These are phyloP conservation scores for Reutealis trisperma DNA, from an alignment of 345 rosid species.

Conservation along the genomic window DNA sequence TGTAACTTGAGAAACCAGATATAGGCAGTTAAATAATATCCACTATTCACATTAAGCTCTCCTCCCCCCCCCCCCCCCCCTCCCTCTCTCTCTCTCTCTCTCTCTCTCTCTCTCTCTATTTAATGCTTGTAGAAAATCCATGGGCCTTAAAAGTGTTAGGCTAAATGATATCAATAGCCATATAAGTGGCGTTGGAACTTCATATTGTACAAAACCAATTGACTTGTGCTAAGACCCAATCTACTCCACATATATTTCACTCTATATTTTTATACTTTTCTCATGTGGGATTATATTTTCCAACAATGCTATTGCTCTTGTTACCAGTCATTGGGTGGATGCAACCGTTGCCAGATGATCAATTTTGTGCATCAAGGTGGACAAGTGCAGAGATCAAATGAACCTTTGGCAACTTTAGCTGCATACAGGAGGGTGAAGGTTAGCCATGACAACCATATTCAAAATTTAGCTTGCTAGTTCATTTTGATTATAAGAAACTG, in stretches of 20 bases:
- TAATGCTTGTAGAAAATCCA: no score
- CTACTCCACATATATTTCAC: no score
- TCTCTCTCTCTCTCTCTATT: neutral
- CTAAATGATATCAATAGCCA: no score
- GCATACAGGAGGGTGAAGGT: constrained; percentile 91
- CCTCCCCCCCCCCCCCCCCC: neutral
- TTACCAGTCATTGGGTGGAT: constrained; percentile 81
- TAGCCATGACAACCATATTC: neutral
- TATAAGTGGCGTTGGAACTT: no score
- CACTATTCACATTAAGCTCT: neutral
- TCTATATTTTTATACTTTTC: no score
- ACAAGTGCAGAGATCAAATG: constrained; percentile 64
- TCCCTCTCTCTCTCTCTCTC: neutral
- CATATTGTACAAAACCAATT: no score
- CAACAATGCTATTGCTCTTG: constrained; percentile 10
- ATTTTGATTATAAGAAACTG: neutral
- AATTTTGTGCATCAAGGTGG: constrained; percentile 56
- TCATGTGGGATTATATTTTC: no score
- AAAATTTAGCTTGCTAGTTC: neutral
- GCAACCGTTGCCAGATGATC: constrained; percentile 91
- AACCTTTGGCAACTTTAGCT: constrained; percentile 82
- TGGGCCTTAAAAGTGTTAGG: no score
- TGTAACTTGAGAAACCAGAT: no score
- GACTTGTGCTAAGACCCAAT: no score
- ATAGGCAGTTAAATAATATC: neutral